Evolutionary conservation across 1,139 yeast species (phyloP), one percentile per base, ranked within the genome.

Genomic region (Yamadazyma dendronema): DNA sequence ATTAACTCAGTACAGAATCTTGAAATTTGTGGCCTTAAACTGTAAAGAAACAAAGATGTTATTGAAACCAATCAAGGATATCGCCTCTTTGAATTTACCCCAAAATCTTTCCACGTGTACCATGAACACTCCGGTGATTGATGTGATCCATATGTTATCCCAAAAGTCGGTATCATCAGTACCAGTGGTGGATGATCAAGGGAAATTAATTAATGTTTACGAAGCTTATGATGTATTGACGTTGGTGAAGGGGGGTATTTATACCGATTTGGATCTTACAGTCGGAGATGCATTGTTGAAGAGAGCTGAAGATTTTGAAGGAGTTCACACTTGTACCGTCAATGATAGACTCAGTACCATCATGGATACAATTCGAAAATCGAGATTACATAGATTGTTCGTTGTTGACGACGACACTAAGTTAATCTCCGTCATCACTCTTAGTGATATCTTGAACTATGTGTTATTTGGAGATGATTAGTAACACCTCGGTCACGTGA

Each of bases 251-350:
- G 96, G 97, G 29, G 97, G 97, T 2, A 83, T 88, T 56, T 89
- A 90, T 56, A 87, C 90, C 28, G 98, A 92, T 60, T 69, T 92
- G 47, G 86, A 90, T 32, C 69, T 94, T 48, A 84, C 94, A 41
- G 97, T 94, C 8, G 99, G 98, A 3, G 97, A 92, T 59, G 98
- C 98, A 0, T 72, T 94, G 39, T 80, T 92, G 79, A 79, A 96
- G 59, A 78, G 98, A 56, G 84, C 96, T 7, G 97, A 90, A 51
- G 97, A 92, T 58, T 94, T 92, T 55, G 98, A 92, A 61, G 98
- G 99, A 41, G 98, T 94, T 12, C 90, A 90, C 61, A 92, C 97
- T 0, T 94, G 98, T 63, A 89, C 97, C 0, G 72, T 81, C 47
- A 76, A 81, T 49, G 99, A 94, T 59, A 75, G 94, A 45, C 70